phyloP scores from a whole-genome alignment of 164 flowering plant genomes.

The Berberis vulgaris region DNA sequence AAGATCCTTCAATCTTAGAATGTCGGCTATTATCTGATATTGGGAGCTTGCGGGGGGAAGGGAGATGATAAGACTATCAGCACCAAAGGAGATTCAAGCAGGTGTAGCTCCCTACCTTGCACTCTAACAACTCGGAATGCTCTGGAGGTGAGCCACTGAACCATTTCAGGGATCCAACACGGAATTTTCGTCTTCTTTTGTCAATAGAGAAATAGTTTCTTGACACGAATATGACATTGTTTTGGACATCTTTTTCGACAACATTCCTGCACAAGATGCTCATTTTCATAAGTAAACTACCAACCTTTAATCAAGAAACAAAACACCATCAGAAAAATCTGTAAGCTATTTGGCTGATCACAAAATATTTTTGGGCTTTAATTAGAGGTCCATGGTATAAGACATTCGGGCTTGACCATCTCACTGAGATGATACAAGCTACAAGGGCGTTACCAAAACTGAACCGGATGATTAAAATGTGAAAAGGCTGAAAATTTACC shows the following conservation, averaged over 20 bases:
- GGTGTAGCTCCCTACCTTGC: conserved; percentile 53
- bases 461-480: background rate
- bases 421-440: too few relatives aligned
- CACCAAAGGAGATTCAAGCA: background rate
- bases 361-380: too few relatives aligned
- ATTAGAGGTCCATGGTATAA: too few relatives aligned
- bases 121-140: conserved; percentile 41
- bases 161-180: conserved; percentile 92
- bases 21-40: too few relatives aligned
- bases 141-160: conserved; percentile 44
- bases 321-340: too few relatives aligned
- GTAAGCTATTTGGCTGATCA: too few relatives aligned
- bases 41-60: background rate
- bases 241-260: conserved; percentile 73
- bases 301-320: too few relatives aligned
- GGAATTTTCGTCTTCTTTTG: conserved; percentile 79
- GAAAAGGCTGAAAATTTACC: conserved; percentile 31
- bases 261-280: conserved; percentile 63
- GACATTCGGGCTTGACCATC: too few relatives aligned
- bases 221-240: conserved; percentile 90
- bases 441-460: too few relatives aligned
- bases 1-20: too few relatives aligned
- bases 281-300: background rate
- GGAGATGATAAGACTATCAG: background rate
- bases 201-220: conserved; percentile 84